phyloP scores from a whole-genome alignment of 192 early-diverging fungal genomes.

The Gigaspora rosea region DNA sequence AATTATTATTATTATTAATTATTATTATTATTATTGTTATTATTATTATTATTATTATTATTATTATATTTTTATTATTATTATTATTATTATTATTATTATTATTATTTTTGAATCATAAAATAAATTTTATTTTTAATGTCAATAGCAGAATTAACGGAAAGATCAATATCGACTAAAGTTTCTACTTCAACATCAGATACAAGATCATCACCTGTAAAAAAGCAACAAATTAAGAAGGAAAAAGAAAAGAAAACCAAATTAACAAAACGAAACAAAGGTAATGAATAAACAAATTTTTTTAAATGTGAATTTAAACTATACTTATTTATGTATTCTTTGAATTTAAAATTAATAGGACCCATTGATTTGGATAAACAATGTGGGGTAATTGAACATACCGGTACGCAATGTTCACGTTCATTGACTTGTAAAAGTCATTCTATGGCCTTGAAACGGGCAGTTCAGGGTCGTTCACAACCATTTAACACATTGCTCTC shows the following conservation, averaged over 20 bases:
- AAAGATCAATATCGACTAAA: not conserved
- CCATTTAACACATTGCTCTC: slow-evolving; percentile 79
- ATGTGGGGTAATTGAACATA: slow-evolving; percentile 76
- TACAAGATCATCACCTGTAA: slow-evolving; percentile 41
- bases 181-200: not conserved
- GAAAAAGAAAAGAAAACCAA: slow-evolving; percentile 55
- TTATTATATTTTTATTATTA: too few species aligned
- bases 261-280: slow-evolving; percentile 51
- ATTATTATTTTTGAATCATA: not conserved
- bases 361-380: slow-evolving; percentile 90
- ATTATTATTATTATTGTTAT: not conserved
- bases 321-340: not conserved
- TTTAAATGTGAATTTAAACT: not conserved
- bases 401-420: slow-evolving; percentile 71
- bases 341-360: slow-evolving; percentile 34
- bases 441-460: slow-evolving; percentile 83
- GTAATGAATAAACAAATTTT: slow-evolving; percentile 33
- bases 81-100: not conserved
- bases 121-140: not conserved
- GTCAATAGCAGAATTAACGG: not conserved
- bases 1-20: not conserved
- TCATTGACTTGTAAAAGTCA: slow-evolving; percentile 97
- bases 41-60: not conserved
- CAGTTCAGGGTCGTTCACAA: slow-evolving; percentile 80
- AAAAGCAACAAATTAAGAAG: slow-evolving; percentile 59